Percentiles rank a stretch among this genome's conserved stretches.
phyloP scores from a whole-genome alignment of 2,329 filamentous ascomycete genomes.

The Clonostachys chloroleuca region DNA sequence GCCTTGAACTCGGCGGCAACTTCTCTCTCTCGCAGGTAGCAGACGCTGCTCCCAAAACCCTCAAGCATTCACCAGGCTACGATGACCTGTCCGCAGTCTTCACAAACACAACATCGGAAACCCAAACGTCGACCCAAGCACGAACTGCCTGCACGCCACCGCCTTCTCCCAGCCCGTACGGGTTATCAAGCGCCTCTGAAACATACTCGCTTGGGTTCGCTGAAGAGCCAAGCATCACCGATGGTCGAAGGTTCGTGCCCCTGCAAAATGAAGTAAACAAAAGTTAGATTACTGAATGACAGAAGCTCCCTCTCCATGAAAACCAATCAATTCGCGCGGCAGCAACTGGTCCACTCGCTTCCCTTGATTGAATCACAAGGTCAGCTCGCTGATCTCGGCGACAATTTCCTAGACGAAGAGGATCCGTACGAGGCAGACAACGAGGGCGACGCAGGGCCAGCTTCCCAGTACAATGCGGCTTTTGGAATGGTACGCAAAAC shows the following conservation, averaged over 20 bases:
- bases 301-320: slow-evolving; percentile 3
- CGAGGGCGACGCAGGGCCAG: slow-evolving; percentile 1
- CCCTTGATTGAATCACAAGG: neutral
- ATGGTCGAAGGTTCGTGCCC: slow-evolving; percentile 3
- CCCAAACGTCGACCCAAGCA: no score
- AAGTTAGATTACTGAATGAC: neutral
- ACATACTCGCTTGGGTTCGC: slow-evolving; percentile 1
- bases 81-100: slow-evolving; percentile 10
- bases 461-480: neutral
- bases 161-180: slow-evolving; percentile 5
- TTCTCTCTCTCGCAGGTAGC: no score
- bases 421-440: neutral
- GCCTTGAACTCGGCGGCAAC: no score
- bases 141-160: slow-evolving; percentile 10
- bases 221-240: slow-evolving; percentile 2
- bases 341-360: slow-evolving; percentile 1
- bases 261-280: neutral
- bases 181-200: neutral
- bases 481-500: neutral
- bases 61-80: slow-evolving; percentile 16
- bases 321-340: neutral
- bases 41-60: slow-evolving; percentile 1
- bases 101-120: neutral
- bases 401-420: neutral
- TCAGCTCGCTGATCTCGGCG: neutral